A percentile compares a stretch with the other conserved stretches of the same genome.
phyloP scores from a whole-genome alignment of 176 grass and related monocot genomes.

The Oryza punctata region DNA sequence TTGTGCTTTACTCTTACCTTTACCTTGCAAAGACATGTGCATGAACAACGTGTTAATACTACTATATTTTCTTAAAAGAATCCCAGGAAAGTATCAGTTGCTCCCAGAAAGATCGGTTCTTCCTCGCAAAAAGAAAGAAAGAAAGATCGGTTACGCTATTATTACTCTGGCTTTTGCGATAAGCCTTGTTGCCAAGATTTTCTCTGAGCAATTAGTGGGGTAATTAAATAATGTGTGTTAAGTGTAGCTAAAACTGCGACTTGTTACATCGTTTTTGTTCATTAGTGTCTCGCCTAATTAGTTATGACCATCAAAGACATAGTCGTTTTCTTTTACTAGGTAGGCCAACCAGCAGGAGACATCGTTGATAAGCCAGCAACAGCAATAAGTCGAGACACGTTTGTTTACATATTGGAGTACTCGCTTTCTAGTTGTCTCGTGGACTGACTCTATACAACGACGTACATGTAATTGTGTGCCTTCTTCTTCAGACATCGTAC shows the following conservation, averaged over 20 bases:
- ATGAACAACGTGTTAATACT: background rate
- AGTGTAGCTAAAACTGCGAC: background rate
- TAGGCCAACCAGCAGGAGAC: too few species aligned
- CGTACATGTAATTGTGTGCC: background rate
- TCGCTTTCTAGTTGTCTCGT: background rate
- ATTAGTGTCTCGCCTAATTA: constrained; percentile 9
- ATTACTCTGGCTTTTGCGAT: background rate
- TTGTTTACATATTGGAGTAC: background rate
- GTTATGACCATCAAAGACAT: background rate
- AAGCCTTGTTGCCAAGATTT: background rate
- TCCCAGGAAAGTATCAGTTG: background rate
- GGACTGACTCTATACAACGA: background rate
- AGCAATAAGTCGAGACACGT: background rate
- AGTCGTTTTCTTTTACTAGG: background rate
- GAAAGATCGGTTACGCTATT: background rate
- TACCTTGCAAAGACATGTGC: background rate
- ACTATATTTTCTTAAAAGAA: background rate
- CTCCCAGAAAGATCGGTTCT: background rate
- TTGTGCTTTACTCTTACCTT: background rate
- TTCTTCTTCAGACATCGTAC: background rate
- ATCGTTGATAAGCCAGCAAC: too few species aligned
- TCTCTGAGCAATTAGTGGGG: background rate
- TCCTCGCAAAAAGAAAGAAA: too few species aligned
- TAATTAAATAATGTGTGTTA: background rate
- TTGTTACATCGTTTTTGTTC: background rate